Evolutionary conservation across 768 basidiomycete species (phyloP).

Genomic region (Xerocomus potaroensis): DNA sequence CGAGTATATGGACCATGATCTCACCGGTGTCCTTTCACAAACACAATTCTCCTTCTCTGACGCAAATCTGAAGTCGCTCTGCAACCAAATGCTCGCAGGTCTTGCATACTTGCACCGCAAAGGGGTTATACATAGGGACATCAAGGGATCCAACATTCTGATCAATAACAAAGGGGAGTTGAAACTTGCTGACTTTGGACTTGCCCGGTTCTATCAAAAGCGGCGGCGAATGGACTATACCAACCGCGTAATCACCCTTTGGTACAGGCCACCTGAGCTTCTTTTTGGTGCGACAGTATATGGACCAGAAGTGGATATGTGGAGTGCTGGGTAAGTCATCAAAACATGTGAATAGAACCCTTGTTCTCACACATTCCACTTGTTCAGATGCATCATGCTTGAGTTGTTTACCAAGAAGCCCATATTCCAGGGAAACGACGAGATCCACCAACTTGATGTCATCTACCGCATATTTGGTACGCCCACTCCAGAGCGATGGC

Average conservation of each 20-base stretch:
- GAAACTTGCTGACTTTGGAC: constrained; percentile 95
- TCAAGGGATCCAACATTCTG: constrained; percentile 98
- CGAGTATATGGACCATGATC: constrained; percentile 98
- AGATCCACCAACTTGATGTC: constrained; percentile 94
- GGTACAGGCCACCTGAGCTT: constrained; percentile 96
- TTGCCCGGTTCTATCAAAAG: constrained; percentile 95
- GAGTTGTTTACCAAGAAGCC: constrained; percentile 95
- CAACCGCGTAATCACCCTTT: constrained; percentile 98
- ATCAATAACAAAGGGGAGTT: constrained; percentile 88
- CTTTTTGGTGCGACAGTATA: constrained; percentile 94
- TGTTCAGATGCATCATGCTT: constrained; percentile 90
- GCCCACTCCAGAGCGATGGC: constrained; percentile 80
- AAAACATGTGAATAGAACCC: neutral
- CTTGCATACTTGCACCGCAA: constrained; percentile 94
- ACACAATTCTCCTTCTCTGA: constrained; percentile 79
- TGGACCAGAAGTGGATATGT: constrained; percentile 98
- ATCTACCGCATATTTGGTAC: constrained; percentile 91
- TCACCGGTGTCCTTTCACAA: constrained; percentile 92
- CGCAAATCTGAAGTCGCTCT: constrained; percentile 93
- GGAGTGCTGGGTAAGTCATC: constrained; percentile 85
- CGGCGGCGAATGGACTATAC: constrained; percentile 90
- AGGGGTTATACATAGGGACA: constrained; percentile 95
- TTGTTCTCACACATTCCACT: neutral
- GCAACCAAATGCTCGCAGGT: constrained; percentile 92
- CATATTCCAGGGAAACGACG: constrained; percentile 97